These are phyloP conservation scores for Sphagnurus paluster DNA, from an alignment of 1,284 basidiomycete species.

Conservation along the genomic window DNA sequence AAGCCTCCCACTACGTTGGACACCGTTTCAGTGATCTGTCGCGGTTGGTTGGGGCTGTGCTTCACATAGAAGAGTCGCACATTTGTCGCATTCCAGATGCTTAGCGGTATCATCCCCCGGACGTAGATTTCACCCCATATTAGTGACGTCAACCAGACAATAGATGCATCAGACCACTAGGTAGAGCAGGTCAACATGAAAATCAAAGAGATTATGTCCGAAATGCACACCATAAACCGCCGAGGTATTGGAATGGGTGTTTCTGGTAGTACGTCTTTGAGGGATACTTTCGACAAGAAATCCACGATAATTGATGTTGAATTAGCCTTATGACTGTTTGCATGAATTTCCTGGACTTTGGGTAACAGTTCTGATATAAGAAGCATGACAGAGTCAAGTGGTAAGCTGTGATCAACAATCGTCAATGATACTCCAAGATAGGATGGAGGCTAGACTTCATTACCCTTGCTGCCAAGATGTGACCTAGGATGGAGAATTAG, in stretches of 20 bases:
- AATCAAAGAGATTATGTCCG: slow-evolving; percentile 10
- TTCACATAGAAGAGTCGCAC: slow-evolving; percentile 89
- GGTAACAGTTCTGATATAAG: slow-evolving; percentile 85
- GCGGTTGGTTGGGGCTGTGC: slow-evolving; percentile 67
- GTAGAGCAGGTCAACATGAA: background rate
- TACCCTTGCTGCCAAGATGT: slow-evolving; percentile 88
- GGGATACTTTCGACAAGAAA: slow-evolving; percentile 62
- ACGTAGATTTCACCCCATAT: slow-evolving; percentile 95
- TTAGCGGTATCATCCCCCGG: slow-evolving; percentile 79
- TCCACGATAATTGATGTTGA: slow-evolving; percentile 69
- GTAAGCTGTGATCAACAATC: slow-evolving; percentile 55
- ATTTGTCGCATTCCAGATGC: slow-evolving; percentile 85
- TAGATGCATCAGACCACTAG: slow-evolving; percentile 87
- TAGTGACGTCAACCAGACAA: slow-evolving; percentile 86
- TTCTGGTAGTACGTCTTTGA: slow-evolving; percentile 72
- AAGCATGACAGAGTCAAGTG: slow-evolving; percentile 83
- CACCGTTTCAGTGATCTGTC: slow-evolving; percentile 75
- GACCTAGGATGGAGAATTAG: slow-evolving; percentile 44
- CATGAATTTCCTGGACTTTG: slow-evolving; percentile 81
- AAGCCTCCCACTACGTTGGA: slow-evolving; percentile 75
- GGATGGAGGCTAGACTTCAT: slow-evolving; percentile 21
- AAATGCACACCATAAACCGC: slow-evolving; percentile 62
- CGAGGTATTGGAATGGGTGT: slow-evolving; percentile 65
- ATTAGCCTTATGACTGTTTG: slow-evolving; percentile 59
- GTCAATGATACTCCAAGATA: slow-evolving; percentile 10